Percentiles rank a stretch among this genome's conserved stretches.
Conservation (phyloP, 345 rosid species). For the Euphorbia pulcherrima region DNA sequence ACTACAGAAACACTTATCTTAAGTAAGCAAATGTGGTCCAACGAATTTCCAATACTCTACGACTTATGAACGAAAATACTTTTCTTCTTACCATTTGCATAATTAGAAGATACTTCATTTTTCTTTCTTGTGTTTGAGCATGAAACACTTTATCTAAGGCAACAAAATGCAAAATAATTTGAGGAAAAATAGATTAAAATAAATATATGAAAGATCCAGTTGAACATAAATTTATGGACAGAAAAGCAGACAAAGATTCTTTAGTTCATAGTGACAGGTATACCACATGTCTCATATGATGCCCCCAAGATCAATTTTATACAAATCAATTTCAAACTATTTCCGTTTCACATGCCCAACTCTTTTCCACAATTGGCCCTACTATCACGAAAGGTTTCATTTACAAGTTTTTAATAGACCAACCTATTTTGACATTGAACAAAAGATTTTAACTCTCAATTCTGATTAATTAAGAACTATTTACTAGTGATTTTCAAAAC, state of each 20-base stretch:
- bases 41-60: too few relatives aligned
- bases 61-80: neutral
- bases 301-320: neutral
- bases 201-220: neutral
- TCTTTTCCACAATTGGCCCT: neutral
- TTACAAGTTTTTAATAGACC: too few relatives aligned
- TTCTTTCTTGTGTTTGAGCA: neutral
- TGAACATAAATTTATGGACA: neutral
- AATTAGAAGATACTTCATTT: neutral
- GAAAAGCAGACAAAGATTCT: slow-evolving; percentile 2
- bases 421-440: too few relatives aligned
- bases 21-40: neutral
- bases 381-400: too few relatives aligned
- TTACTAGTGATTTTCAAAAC: too few relatives aligned
- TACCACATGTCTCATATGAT: neutral
- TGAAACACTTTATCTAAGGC: neutral
- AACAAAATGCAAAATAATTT: neutral
- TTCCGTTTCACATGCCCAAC: neutral
- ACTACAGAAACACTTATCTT: neutral
- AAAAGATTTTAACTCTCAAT: too few relatives aligned
- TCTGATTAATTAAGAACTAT: too few relatives aligned
- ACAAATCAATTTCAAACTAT: neutral
- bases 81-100: neutral
- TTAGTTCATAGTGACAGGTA: neutral
- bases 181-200: neutral